Evolutionary conservation across 768 basidiomycete species (phyloP).

Genomic region (Lentinula raphanica): DNA sequence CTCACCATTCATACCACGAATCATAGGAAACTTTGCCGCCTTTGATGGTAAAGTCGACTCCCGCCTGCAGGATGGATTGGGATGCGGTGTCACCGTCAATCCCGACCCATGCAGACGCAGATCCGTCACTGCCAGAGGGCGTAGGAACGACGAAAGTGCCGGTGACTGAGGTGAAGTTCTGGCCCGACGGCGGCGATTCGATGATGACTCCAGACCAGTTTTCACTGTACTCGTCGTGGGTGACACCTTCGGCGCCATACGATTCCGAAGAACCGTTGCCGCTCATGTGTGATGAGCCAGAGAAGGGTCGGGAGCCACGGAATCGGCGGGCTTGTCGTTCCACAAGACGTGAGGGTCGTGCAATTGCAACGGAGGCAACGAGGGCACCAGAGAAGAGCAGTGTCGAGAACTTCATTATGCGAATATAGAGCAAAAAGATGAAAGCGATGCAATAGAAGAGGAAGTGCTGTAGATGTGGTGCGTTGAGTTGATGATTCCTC

Average conservation of each 20-base stretch:
- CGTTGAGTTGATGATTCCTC: neutral
- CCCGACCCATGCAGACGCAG: neutral
- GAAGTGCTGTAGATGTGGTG: neutral
- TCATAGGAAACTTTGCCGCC: neutral
- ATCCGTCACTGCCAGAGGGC: neutral
- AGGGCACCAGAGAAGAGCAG: neutral
- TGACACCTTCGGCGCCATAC: neutral
- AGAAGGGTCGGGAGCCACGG: neutral
- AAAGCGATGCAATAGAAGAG: too few species aligned
- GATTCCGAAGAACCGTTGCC: neutral
- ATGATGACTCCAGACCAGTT: neutral
- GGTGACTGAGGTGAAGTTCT: neutral
- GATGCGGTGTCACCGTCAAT: neutral
- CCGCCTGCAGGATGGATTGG: neutral
- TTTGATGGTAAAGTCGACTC: neutral
- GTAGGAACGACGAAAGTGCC: neutral
- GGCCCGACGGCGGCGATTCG: neutral
- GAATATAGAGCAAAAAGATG: neutral
- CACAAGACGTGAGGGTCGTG: neutral
- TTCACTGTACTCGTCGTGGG: neutral
- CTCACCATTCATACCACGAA: neutral
- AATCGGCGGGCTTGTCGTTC: neutral
- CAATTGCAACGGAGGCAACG: neutral
- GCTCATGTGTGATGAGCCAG: neutral
- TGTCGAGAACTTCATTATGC: neutral